Evolutionary conservation across 768 basidiomycete species (phyloP).

Genomic region (Astraeus odoratus): DNA sequence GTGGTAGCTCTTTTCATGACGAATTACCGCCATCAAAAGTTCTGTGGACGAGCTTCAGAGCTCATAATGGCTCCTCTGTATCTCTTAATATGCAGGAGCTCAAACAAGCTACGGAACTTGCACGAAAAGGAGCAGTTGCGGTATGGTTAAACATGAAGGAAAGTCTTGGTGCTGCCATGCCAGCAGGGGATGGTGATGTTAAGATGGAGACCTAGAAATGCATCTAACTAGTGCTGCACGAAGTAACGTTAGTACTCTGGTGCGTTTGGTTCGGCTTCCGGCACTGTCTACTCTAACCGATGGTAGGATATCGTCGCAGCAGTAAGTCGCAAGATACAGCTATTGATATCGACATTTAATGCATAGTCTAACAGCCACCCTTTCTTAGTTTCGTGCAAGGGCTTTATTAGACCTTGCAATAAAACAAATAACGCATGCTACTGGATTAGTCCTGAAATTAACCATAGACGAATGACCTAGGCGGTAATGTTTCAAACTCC

Average conservation of each 20-base stretch:
- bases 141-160: constrained; percentile 46
- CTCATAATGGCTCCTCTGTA: constrained; percentile 7
- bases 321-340: neutral
- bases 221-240: neutral
- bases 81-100: constrained; percentile 37
- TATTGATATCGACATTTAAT: neutral
- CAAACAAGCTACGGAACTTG: constrained; percentile 40
- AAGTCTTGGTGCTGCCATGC: constrained; percentile 24
- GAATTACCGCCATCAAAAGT: constrained; percentile 20
- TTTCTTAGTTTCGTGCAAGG: neutral
- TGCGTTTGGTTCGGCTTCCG: too few species aligned
- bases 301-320: too few species aligned
- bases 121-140: constrained; percentile 35
- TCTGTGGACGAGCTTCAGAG: constrained; percentile 21
- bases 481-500: too few species aligned
- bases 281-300: too few species aligned
- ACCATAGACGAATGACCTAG: too few species aligned
- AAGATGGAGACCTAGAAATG: constrained; percentile 34
- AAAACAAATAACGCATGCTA: too few species aligned
- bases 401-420: too few species aligned
- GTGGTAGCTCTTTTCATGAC: neutral
- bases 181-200: constrained; percentile 26
- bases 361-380: neutral
- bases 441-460: too few species aligned
- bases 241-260: too few species aligned